Conservation (phyloP, 2,329 filamentous ascomycete genomes). For the Beauveria caledonica region DNA sequence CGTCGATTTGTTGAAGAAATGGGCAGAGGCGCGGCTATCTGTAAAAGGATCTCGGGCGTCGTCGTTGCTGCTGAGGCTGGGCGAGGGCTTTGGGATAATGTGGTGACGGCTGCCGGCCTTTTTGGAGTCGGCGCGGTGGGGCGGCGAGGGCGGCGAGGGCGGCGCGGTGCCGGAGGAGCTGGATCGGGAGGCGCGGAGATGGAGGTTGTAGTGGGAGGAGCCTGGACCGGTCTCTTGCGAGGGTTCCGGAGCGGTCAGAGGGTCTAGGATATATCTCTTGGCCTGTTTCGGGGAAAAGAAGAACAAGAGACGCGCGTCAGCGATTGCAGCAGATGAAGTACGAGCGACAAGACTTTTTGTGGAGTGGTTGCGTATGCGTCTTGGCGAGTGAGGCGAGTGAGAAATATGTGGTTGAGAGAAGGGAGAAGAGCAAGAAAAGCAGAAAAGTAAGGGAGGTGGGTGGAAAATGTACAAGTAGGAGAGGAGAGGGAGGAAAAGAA, state of each 20-base stretch:
- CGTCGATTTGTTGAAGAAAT: constrained; percentile 28
- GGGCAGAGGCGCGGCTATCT: constrained; percentile 6
- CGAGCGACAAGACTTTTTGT: not conserved
- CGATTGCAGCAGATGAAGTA: not conserved
- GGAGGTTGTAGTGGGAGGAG: constrained; percentile 40
- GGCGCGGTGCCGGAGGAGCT: not conserved
- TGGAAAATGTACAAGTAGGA: not conserved
- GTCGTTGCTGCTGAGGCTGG: constrained; percentile 1
- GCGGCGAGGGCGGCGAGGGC: not conserved
- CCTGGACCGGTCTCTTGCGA: constrained; percentile 59
- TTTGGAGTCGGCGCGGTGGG: not conserved
- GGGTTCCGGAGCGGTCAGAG: constrained; percentile 59
- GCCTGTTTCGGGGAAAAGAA: constrained; percentile 38
- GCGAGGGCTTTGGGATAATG: not conserved
- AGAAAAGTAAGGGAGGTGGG: not conserved
- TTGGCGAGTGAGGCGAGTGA: not conserved
- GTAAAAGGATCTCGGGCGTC: not conserved
- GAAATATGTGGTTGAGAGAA: not conserved
- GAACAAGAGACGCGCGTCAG: not conserved
- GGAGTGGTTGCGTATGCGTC: constrained; percentile 1
- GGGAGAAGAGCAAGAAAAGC: not conserved
- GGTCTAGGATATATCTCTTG: constrained; percentile 58
- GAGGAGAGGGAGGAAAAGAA: too few relatives aligned
- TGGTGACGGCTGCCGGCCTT: not conserved
- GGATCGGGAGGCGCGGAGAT: constrained; percentile 15